Percentiles rank a stretch among this genome's conserved stretches.
phyloP scores from a whole-genome alignment of 495 filamentous ascomycete species.

The Aspergillus hancockii region DNA sequence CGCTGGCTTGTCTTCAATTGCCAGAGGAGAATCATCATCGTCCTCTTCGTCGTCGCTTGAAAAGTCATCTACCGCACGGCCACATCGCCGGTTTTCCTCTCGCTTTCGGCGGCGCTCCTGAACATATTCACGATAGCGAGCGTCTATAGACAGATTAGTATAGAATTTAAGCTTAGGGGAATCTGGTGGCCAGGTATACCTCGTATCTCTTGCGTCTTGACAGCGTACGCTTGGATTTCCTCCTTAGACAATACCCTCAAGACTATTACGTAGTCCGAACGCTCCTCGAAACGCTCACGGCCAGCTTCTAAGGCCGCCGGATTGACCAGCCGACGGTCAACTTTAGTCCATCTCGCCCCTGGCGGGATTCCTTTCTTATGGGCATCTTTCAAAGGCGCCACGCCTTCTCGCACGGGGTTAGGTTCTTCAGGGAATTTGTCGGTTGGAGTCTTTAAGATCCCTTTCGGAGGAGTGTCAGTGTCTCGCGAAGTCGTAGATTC shows the following conservation, averaged over 20 bases:
- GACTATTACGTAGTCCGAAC: constrained; percentile 82
- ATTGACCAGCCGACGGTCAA: constrained; percentile 79
- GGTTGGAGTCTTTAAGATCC: constrained; percentile 71
- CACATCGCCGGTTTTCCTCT: constrained; percentile 36
- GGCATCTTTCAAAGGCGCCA: constrained; percentile 81
- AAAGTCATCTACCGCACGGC: constrained; percentile 31
- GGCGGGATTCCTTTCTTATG: constrained; percentile 71
- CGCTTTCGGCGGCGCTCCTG: constrained; percentile 36
- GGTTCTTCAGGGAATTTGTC: constrained; percentile 78
- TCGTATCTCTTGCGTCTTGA: constrained; percentile 73
- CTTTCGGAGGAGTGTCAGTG: constrained; percentile 53
- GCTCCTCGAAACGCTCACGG: constrained; percentile 79
- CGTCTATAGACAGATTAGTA: constrained; percentile 31
- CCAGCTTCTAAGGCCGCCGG: constrained; percentile 74
- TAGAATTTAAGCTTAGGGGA: background rate
- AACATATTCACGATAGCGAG: constrained; percentile 35
- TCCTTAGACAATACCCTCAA: constrained; percentile 76
- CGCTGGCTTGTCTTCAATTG: constrained; percentile 35
- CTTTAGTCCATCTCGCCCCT: constrained; percentile 86
- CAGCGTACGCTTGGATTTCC: constrained; percentile 78
- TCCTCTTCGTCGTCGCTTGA: constrained; percentile 45
- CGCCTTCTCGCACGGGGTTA: constrained; percentile 79
- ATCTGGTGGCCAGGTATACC: constrained; percentile 45
- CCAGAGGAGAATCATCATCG: constrained; percentile 29
- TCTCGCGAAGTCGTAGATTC: constrained; percentile 36